A percentile compares a stretch with the other conserved stretches of the same genome.
These are phyloP conservation scores for Xylaria intraflava DNA, from an alignment of 495 filamentous ascomycete species.

Conservation along the genomic window DNA sequence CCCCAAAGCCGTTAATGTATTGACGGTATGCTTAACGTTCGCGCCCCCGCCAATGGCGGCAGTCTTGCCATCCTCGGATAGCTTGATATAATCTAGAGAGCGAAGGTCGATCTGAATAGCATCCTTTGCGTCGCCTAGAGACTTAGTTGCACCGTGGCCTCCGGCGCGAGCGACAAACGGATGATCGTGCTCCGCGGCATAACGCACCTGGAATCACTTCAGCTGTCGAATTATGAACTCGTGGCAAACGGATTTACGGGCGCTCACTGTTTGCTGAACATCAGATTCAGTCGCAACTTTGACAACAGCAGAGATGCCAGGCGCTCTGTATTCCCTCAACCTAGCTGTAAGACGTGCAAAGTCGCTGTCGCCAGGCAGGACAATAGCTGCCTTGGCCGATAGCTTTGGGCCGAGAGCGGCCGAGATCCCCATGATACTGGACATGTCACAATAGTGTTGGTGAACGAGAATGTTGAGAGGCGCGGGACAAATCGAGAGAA, in stretches of 20 bases:
- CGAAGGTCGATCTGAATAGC: conserved; percentile 5
- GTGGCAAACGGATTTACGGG: too few relatives aligned
- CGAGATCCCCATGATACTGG: not conserved
- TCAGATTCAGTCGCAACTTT: conserved; percentile 1
- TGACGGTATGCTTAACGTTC: not conserved
- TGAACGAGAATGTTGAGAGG: not conserved
- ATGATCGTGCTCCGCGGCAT: conserved; percentile 3
- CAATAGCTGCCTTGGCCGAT: not conserved
- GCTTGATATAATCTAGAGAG: not conserved
- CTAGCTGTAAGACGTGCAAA: not conserved
- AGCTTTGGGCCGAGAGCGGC: conserved; percentile 3
- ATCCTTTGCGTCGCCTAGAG: not conserved
- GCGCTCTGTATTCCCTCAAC: conserved; percentile 1
- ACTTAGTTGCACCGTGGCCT: conserved; percentile 1
- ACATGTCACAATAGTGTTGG: not conserved
- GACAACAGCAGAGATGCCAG: not conserved
- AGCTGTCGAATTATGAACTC: not conserved
- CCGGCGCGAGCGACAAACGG: conserved; percentile 14
- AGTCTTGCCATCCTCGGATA: not conserved
- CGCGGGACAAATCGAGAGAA: not conserved
- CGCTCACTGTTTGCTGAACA: conserved; percentile 3
- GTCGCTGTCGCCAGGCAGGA: not conserved
- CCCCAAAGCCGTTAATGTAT: not conserved
- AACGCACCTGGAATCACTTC: conserved; percentile 1
- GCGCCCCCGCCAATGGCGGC: not conserved